phyloP scores from a whole-genome alignment of 805 yeast species.

The Saccharomycopsis synnaedendra region DNA sequence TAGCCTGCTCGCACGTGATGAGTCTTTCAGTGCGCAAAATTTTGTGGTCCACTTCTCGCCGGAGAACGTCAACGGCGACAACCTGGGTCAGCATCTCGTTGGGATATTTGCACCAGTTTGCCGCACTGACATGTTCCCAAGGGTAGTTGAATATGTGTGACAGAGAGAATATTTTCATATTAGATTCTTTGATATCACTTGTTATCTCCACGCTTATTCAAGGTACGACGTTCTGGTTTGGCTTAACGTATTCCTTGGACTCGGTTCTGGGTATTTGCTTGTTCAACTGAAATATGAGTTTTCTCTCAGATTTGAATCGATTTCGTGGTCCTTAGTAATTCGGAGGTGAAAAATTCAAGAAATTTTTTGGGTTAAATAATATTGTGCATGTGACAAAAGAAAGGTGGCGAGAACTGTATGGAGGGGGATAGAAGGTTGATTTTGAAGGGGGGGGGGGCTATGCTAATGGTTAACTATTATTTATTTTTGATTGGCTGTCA shows the following conservation, averaged over 20 bases:
- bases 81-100: conserved; percentile 89
- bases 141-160: conserved; percentile 65
- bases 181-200: conserved; percentile 1
- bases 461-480: too few relatives aligned
- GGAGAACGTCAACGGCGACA: conserved; percentile 79
- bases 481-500: too few relatives aligned
- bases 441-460: too few relatives aligned
- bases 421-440: too few relatives aligned
- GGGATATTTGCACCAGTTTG: conserved; percentile 97
- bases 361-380: too few relatives aligned
- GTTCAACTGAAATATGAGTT: neutral
- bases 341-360: too few relatives aligned
- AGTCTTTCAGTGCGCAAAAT: conserved; percentile 72
- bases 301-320: neutral
- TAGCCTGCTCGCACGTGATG: conserved; percentile 77
- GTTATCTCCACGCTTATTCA: neutral
- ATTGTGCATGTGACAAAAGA: too few relatives aligned
- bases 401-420: too few relatives aligned
- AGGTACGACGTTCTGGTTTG: neutral
- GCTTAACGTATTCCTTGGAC: neutral
- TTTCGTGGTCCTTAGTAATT: neutral
- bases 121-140: conserved; percentile 92
- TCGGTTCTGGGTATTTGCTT: neutral
- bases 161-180: conserved; percentile 72
- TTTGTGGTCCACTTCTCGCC: conserved; percentile 54